Evolutionary conservation across 345 rosid species (phyloP).

Genomic region (rapeseed (Brassica napus)): Da-Ae NC_063439.1:25556001-25556500

Average conservation of each 20-base stretch:
- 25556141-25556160: not conserved
- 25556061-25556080: not conserved
- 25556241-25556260: not conserved
- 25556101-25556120: not conserved
- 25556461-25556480: not conserved
- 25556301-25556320: conserved; percentile 3
- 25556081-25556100: not conserved
- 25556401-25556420: conserved; percentile 21
- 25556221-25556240: not conserved
- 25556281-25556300: not conserved
- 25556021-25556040: not conserved
- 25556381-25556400: conserved; percentile 32
- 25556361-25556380: not conserved
- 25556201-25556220: conserved; percentile 2
- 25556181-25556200: not conserved
- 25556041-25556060: not conserved
- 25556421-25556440: conserved; percentile 12
- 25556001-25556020: conserved; percentile 16
- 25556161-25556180: not conserved
- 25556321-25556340: conserved; percentile 13
- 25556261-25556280: conserved; percentile 19
- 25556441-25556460: conserved; percentile 4
- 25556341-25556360: not conserved
- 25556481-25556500: too few relatives aligned
- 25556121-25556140: not conserved